Base-by-base conservation (phyloP, 2,329 filamentous ascomycete species). In the Nothomitra cinnamomea region DNA sequence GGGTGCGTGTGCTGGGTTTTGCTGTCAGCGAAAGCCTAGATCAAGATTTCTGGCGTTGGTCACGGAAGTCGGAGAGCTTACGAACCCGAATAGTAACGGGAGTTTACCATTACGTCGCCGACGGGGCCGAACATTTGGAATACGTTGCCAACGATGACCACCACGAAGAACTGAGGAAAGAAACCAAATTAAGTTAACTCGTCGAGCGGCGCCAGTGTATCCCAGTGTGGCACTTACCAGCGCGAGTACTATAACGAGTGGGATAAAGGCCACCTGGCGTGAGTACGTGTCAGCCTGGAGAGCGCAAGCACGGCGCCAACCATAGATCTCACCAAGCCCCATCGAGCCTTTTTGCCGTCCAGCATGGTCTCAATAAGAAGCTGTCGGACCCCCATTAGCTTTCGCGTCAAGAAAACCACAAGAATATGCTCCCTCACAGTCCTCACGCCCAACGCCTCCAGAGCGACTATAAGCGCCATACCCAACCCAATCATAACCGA, bases 91-190 rank as follows among this genome's bases (percentile, higher is more conserved):
- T 71, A 73, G 60, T 65, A 69, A 6, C 67, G 63, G 5, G 71
- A 70, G 61, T 74, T 74, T 22, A 62, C 66, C 54, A 63, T 65
- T 22, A 71, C 59, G 28, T 66, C 65, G 25, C 67, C 69, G 50
- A 74, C 68, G 2, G 74, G 74, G 0, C 73, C 74, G 15, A 76
- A 60, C 10, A 75, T 65, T 57, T 76, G 70, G 58, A 73, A 74
- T 60, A 75, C 52, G 67, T 67, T 73, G 65, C 66, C 66, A 51
- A 58, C 59, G 53, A 75, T 67, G 45, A 71, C 65, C 52, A 72
- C 69, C 65, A 73, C 72, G 63, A 75, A 74, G 63, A 75, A 74
- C 59, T 69, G 64, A 43, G 66, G 63, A 15, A 38, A 38, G 15
- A 7, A 7, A 38, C 35, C 7, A 38, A 38, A 15, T 38, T 15